phyloP scores from a whole-genome alignment of 2,329 filamentous ascomycete species.

The Triangularia setosa region DNA sequence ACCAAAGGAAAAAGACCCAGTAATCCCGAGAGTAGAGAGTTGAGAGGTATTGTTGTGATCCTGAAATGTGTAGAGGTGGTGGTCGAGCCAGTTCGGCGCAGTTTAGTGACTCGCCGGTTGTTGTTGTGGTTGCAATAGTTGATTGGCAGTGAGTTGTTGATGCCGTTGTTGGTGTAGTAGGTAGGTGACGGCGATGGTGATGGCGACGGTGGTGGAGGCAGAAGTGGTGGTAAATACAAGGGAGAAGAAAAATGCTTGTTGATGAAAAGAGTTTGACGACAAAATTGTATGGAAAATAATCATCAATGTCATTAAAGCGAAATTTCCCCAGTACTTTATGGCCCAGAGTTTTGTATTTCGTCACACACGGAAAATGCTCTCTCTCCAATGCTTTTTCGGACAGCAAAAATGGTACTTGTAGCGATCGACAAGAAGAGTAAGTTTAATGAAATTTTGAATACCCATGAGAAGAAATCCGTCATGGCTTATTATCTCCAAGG shows the following conservation, averaged over 20 bases:
- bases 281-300: constrained; percentile 9
- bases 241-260: background rate
- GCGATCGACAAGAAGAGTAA: constrained; percentile 23
- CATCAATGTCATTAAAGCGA: constrained; percentile 27
- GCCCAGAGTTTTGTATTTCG: constrained; percentile 23
- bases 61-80: background rate
- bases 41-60: background rate
- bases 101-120: background rate
- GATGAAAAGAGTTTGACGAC: background rate
- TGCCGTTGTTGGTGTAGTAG: background rate
- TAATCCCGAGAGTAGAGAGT: background rate
- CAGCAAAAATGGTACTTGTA: constrained; percentile 20
- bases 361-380: constrained; percentile 16
- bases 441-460: constrained; percentile 10
- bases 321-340: constrained; percentile 21
- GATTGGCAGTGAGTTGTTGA: no score
- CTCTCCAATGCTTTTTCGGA: constrained; percentile 16
- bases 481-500: constrained; percentile 19
- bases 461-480: constrained; percentile 5
- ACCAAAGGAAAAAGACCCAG: background rate
- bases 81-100: background rate
- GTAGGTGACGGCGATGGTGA: no score
- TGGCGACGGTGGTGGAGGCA: background rate
- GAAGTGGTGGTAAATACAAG: background rate
- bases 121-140: background rate